Evolutionary conservation across 2,329 filamentous ascomycete species (phyloP), one percentile per base, ranked within the genome.

Genomic region (Ramularia endophylla): DNA sequence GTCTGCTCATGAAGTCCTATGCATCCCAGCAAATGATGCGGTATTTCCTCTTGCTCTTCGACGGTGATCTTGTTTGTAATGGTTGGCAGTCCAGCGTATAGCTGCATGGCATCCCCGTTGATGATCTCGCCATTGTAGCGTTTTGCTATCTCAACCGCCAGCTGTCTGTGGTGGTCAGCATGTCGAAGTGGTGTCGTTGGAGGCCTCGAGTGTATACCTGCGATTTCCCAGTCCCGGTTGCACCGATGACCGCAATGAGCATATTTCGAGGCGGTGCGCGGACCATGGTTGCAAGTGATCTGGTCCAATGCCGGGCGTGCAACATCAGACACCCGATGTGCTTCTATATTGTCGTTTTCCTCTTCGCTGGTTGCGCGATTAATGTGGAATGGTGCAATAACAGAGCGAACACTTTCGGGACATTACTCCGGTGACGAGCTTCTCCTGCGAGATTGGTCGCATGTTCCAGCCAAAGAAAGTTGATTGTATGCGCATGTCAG

Each of bases 51-150:
- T 56, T 81, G 81, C 61, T 97, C 90, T 15, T 80, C 73, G 1
- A 60, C 38, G 0, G 85, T 78, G 44, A 97, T 85, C 62, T 97
- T 94, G 64, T 98, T 98, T 18, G 92, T 98, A 54, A 97, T 90
- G 50, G 97, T 83, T 4, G 92, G 88, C 31, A 98, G 70, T 2
- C 92, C 92, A 39, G 78, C 76, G 64, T 98, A 98, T 67, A 98
- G 81, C 63, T 98, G 92, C 88, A 98, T 95, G 28, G 92, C 92
- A 71, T 98, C 92, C 34, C 87, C 87, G 61, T 98, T 98, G 67
- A 98, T 88, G 38, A 98, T 78, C 65, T 98, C 92, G 59, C 94
- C 92, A 63, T 92, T 82, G 65, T 88, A 89, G 16, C 75, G 78
- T 30, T 74, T 74, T 1, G 94, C 92, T 38, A 98, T 69, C 49